phyloP scores from a whole-genome alignment of 2,329 filamentous ascomycete species.

The Truncatella angustata region DNA sequence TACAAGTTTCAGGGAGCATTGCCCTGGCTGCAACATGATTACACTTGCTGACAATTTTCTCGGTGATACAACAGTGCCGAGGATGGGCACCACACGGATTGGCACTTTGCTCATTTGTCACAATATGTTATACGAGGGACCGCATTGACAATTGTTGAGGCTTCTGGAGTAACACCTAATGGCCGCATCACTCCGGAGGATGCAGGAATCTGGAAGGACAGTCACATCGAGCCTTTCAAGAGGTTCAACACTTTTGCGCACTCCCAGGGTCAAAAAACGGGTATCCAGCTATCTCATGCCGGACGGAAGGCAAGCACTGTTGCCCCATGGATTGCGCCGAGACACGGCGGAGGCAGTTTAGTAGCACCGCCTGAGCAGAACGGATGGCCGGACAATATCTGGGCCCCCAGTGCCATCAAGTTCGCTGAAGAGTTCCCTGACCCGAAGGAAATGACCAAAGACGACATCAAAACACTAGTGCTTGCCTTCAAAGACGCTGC shows the following conservation, averaged over 20 bases:
- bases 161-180: constrained; percentile 70
- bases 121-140: constrained; percentile 76
- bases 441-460: constrained; percentile 57
- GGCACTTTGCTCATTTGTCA: constrained; percentile 79
- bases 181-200: constrained; percentile 84
- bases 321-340: constrained; percentile 31
- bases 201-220: constrained; percentile 78
- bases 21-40: too few relatives aligned
- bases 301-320: constrained; percentile 43
- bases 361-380: constrained; percentile 16
- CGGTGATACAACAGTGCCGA: too few relatives aligned
- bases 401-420: constrained; percentile 52
- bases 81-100: constrained; percentile 71
- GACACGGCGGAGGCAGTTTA: constrained; percentile 24
- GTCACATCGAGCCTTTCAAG: constrained; percentile 70
- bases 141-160: constrained; percentile 73
- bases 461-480: constrained; percentile 34
- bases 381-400: constrained; percentile 47
- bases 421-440: constrained; percentile 53
- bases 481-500: constrained; percentile 33
- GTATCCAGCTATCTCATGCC: constrained; percentile 68
- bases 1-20: too few relatives aligned
- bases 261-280: constrained; percentile 60
- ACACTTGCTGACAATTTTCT: too few relatives aligned
- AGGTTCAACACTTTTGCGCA: constrained; percentile 60